Conservation (phyloP, 164 flowering plant species). For the Dillenia turbinata region DNA sequence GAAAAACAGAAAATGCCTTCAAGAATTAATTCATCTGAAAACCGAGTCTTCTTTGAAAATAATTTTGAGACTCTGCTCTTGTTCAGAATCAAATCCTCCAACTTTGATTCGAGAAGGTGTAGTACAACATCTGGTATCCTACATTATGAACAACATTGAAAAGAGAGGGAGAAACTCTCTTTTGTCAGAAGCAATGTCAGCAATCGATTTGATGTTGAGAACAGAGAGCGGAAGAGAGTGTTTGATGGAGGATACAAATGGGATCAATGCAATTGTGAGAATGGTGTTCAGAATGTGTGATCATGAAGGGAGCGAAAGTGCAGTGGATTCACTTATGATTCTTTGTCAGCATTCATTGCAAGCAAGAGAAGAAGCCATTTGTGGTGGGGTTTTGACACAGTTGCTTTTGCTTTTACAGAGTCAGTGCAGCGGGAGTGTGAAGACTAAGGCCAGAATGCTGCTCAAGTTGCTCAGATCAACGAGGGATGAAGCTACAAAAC, state of each 20-base stretch:
- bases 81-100: slow-evolving; percentile 21
- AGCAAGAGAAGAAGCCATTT: slow-evolving; percentile 44
- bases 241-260: slow-evolving; percentile 26
- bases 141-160: slow-evolving; percentile 14
- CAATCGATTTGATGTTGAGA: slow-evolving; percentile 38
- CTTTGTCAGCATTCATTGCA: slow-evolving; percentile 33
- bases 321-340: slow-evolving; percentile 34
- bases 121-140: slow-evolving; percentile 30
- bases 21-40: slow-evolving; percentile 15
- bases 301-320: slow-evolving; percentile 59
- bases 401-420: slow-evolving; percentile 63
- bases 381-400: slow-evolving; percentile 54
- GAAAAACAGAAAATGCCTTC: slow-evolving; percentile 18
- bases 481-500: slow-evolving; percentile 25
- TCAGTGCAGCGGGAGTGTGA: slow-evolving; percentile 49
- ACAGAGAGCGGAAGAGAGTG: slow-evolving; percentile 36
- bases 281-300: slow-evolving; percentile 61
- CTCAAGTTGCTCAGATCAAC: slow-evolving; percentile 62
- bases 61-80: slow-evolving; percentile 31
- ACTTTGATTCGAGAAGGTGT: slow-evolving; percentile 30
- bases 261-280: slow-evolving; percentile 42
- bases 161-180: slow-evolving; percentile 9
- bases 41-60: slow-evolving; percentile 34
- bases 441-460: slow-evolving; percentile 58
- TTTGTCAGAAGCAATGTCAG: slow-evolving; percentile 28